Evolutionary conservation across 257 asterid genomes (phyloP), one percentile per base, ranked within the genome.

Genomic region (Handroanthus guayacan): DNA sequence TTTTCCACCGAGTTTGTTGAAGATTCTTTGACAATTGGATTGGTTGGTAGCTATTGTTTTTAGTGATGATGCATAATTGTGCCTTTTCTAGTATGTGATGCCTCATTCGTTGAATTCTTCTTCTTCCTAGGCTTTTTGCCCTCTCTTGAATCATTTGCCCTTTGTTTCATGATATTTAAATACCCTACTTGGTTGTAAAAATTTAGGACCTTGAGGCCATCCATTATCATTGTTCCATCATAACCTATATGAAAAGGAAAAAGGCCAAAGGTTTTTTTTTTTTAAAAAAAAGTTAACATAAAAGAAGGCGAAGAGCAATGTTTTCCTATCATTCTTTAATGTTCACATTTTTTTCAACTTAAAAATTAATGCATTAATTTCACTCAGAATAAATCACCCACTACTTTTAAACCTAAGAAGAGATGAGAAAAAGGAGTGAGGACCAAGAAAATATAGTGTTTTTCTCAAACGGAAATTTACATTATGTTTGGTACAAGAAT

Each of bases 31-130:
- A 44, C 44, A 31, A n/a, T 55, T 67, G 80, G 52, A 43, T 55
- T 67, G 80, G 52, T 31, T 12, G 39, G 14, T 11, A 37, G 75
- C 75, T 56, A 11, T 45, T 68, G 69, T 76, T 62, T 62, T 62
- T 69, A 50, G 71, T 39, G 47, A 44, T 65, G 60, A 16, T 54
- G 43, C 69, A 50, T 36, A n/a, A 45, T 62, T 58, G 2, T 61
- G 31, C 43, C 6, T 77, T 60, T 45, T 36, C 6, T 14, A 17
- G 3, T 41, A 44, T 48, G 48, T 31, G 47, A 75, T 57, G 12
- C 16, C 10, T 16, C 12, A 38, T 73, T 73, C 38, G 8, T 1
- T 25, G 31, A 25, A 25, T 62, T 3, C 8, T 47, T 6, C 36
- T 8, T 38, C 16, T n/a, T 8, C 14, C 14, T 5, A 12, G 47